Base-by-base conservation (phyloP, 495 filamentous ascomycete species). In the Xylaria intraflava region DNA sequence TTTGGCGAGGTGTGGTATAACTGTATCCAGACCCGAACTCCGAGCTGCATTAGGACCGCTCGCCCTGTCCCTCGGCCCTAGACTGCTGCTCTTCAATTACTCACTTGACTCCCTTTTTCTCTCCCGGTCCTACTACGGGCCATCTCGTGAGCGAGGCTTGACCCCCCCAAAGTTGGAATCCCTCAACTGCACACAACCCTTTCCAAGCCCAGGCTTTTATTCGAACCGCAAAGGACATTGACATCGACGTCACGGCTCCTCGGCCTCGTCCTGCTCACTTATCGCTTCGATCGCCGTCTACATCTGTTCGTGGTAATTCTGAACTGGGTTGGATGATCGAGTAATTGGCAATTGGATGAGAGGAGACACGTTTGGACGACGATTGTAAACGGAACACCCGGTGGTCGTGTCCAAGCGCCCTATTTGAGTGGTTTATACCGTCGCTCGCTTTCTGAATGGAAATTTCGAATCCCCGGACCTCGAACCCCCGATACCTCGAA, bases 381-480 rank as follows among this genome's bases (percentile, higher is more conserved):
- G 33, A 23, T 22, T 8, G 45, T 30, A 24, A 43, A 46, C 44
- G 29, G 16, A 35, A 6, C 29, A 20, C 36, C 9, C 26, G 26
- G 44, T 35, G 45, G 30, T 30, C 19, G 12, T 31, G 17, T 22
- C 22, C 26, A 24, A 31, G 44, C 17, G 29, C 7, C 40, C 35
- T 24, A 33, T 35, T 17, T 35, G 9, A 5, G 39, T 30, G 11
- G 27, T 16, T 14, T 11, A 39, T 23, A 48, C 56, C 53, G 56
- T 59, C 62, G 58, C 53, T 67, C 62, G 59, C 62, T 66, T 62
- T 42, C 42, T 53, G 30, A 11, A 57, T 46, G 45, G 35, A 40
- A 58, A 56, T 16, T 35, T 53, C 45, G 58, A 35, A 39, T n/a
- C n/a, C n/a, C n/a, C n/a, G n/a, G n/a, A 38, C 8, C n/a, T 33